Percentiles rank a stretch among this genome's conserved stretches.
Evolutionary conservation across 2,329 filamentous ascomycete genomes (phyloP).

Genomic region (Nemania bipapillata): DNA sequence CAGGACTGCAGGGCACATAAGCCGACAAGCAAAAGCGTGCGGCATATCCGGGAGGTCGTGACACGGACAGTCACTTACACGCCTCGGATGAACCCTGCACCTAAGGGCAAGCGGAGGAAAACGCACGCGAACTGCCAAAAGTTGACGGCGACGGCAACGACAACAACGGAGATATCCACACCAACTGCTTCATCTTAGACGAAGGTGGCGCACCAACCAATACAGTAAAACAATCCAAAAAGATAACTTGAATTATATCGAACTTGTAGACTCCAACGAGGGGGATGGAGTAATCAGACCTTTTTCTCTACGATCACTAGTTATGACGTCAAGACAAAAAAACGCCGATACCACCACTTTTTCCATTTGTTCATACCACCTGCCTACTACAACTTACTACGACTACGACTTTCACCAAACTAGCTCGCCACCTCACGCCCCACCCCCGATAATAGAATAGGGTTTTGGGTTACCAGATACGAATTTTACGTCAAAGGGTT

Average conservation of each 20-base stretch:
- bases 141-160: conserved; percentile 37
- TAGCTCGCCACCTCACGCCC: conserved; percentile 2
- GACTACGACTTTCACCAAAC: conserved; percentile 3
- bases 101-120: conserved; percentile 90
- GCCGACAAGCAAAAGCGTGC: conserved; percentile 69
- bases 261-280: conserved; percentile 12
- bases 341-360: conserved; percentile 12
- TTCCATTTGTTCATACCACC: conserved; percentile 47
- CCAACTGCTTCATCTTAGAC: conserved; percentile 45
- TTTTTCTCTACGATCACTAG: conserved; percentile 10
- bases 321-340: conserved; percentile 16
- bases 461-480: conserved; percentile 29
- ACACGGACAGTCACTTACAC: conserved; percentile 95
- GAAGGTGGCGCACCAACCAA: neutral
- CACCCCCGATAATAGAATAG: conserved; percentile 26
- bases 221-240: neutral
- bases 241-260: conserved; percentile 23
- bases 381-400: conserved; percentile 15
- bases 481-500: conserved; percentile 36
- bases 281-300: conserved; percentile 28
- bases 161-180: conserved; percentile 28
- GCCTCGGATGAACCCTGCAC: conserved; percentile 84
- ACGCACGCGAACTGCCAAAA: conserved; percentile 50
- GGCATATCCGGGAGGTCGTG: conserved; percentile 86
- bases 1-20: conserved; percentile 67